Conservation (phyloP, 2,329 filamentous ascomycete species). For the Stagonosporopsis vannaccii region DNA sequence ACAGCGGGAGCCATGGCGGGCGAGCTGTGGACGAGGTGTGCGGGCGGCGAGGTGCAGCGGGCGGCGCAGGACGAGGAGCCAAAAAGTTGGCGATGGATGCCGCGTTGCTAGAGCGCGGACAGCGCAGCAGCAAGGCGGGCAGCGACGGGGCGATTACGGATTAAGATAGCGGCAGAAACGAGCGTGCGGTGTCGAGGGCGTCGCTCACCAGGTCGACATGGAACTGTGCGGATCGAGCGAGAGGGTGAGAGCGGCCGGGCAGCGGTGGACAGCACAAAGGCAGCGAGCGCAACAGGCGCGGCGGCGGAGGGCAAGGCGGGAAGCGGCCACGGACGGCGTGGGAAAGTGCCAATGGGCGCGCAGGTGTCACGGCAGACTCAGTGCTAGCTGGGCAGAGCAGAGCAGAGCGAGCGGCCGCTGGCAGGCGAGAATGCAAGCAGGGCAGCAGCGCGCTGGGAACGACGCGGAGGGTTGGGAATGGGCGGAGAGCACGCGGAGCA, state of each 20-base stretch:
- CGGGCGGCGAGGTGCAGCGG: conserved; percentile 23
- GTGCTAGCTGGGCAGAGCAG: background rate
- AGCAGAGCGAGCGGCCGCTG: conserved; percentile 33
- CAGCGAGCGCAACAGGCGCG: conserved; percentile 17
- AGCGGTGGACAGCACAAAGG: conserved; percentile 6
- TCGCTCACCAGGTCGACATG: conserved; percentile 44
- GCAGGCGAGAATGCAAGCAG: conserved; percentile 12
- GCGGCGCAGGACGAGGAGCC: conserved; percentile 31
- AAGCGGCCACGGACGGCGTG: conserved; percentile 10
- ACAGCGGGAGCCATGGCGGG: conserved; percentile 63
- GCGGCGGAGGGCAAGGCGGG: conserved; percentile 13
- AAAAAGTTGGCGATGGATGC: conserved; percentile 45
- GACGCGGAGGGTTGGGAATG: conserved; percentile 2
- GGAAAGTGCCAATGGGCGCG: conserved; percentile 17
- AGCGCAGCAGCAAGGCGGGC: conserved; percentile 23
- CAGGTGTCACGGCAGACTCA: conserved; percentile 13
- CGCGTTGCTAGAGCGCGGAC: conserved; percentile 41
- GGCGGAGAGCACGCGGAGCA: conserved; percentile 16
- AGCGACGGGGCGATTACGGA: conserved; percentile 43
- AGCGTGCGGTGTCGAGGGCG: conserved; percentile 44
- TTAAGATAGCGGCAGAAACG: conserved; percentile 50
- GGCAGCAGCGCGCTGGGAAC: background rate
- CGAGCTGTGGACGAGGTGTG: conserved; percentile 25
- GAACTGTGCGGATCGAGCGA: conserved; percentile 28
- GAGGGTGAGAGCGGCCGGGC: conserved; percentile 19